phyloP scores from a whole-genome alignment of 2,329 filamentous ascomycete species.

The Arthrobotrys conoides region DNA sequence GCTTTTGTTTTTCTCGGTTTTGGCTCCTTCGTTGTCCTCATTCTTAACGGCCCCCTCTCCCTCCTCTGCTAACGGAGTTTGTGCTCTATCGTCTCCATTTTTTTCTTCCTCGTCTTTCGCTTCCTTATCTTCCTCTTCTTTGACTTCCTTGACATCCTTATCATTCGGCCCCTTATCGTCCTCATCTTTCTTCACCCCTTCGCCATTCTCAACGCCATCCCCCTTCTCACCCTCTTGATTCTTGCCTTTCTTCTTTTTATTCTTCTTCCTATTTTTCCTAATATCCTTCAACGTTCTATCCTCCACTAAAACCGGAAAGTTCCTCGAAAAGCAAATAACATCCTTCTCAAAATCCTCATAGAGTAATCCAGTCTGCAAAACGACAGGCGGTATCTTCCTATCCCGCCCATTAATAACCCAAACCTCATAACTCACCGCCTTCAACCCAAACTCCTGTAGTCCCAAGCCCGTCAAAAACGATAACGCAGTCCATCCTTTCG shows the following conservation, averaged over 20 bases:
- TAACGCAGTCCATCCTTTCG: constrained; percentile 3
- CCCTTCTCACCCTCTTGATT: not conserved
- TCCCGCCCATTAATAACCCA: not conserved
- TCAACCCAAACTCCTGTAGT: not conserved
- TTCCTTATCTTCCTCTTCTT: not conserved
- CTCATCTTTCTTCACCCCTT: not conserved
- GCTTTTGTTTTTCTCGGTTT: no score
- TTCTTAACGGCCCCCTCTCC: no score
- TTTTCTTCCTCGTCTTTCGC: not conserved
- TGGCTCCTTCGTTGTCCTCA: no score
- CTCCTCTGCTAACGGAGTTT: no score
- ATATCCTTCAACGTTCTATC: not conserved
- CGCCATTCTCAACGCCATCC: no score
- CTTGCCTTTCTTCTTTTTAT: not conserved
- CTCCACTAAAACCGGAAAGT: not conserved
- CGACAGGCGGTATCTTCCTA: not conserved
- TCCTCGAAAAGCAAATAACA: constrained; percentile 4
- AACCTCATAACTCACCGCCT: not conserved
- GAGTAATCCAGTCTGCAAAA: not conserved
- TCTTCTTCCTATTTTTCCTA: not conserved
- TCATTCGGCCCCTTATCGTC: not conserved
- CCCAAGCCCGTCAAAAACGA: constrained; percentile 2
- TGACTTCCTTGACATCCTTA: no score
- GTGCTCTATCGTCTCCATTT: no score
- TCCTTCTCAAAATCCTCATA: not conserved